Percentiles rank a stretch among this genome's conserved stretches.
Conservation (phyloP, 345 rosid genomes). For the Theobroma cacao region DNA sequence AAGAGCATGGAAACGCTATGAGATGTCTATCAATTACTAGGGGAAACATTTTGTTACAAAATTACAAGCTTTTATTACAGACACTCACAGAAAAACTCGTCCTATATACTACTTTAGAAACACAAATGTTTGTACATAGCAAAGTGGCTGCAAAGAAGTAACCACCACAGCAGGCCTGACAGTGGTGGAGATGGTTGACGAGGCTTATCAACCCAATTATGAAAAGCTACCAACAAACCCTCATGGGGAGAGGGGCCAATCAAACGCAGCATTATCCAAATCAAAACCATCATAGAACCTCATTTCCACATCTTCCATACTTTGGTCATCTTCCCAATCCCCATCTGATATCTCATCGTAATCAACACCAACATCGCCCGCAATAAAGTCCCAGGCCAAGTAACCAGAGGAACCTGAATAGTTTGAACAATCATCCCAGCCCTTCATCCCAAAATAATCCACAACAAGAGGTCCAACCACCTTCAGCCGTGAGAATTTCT, state of each 20-base stretch:
- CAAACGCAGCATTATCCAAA: constrained; percentile 15
- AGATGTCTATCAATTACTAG: neutral
- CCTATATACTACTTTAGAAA: neutral
- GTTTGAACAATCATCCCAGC: constrained; percentile 28
- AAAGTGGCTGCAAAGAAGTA: neutral
- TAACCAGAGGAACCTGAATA: constrained; percentile 29
- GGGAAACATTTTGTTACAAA: neutral
- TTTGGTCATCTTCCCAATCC: constrained; percentile 21
- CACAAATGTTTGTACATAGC: constrained; percentile 2
- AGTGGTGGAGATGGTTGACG: neutral
- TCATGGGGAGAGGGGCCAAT: constrained; percentile 30
- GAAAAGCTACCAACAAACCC: neutral
- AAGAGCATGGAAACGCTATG: neutral
- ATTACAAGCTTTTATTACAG: constrained; percentile 8
- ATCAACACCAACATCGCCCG: constrained; percentile 16
- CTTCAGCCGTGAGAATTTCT: constrained; percentile 22
- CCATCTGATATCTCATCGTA: constrained; percentile 20
- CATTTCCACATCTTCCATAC: constrained; percentile 30
- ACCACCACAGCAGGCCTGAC: neutral
- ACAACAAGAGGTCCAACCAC: constrained; percentile 27
- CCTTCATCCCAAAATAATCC: constrained; percentile 23
- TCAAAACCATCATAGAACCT: constrained; percentile 27
- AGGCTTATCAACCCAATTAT: constrained; percentile 4
- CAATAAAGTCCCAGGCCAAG: constrained; percentile 28
- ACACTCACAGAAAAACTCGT: constrained; percentile 1